Evolutionary conservation across 2,329 filamentous ascomycete species (phyloP), one percentile per base, ranked within the genome.

Genomic region (Xylaria sp.): DNA sequence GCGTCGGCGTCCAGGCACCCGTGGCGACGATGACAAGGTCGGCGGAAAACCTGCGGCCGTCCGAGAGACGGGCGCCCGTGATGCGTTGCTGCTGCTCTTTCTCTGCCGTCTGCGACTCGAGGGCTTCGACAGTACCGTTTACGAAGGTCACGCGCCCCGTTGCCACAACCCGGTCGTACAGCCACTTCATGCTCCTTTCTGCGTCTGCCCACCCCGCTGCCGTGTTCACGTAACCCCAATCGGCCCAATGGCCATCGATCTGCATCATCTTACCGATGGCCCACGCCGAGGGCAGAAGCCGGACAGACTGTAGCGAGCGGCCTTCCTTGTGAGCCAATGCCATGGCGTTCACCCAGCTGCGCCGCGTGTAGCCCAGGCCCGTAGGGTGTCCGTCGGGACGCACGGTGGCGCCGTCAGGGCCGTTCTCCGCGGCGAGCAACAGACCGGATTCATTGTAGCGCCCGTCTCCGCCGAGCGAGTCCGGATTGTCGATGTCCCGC

Each of bases 201-300:
- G 93, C 93, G 77, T 97, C 87, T 2, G 91, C 93, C 93, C 93
- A 97, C 5, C 93, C 93, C 47, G 90, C 91, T 32, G 85, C 84
- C 62, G 85, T 84, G 78, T 97, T 97, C 63, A 92, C 80, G 79
- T 94, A 97, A 25, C 91, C 93, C 84, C 84, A 89, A 70, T 84
- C 85, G 16, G 89, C 92, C 35, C 84, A 85, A 66, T 81, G 80
- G 50, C 85, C 86, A 8, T 84, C 82, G 0, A 84, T 86, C 12
- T 83, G 82, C 35, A 87, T 77, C 6, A 78, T 80, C 4, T 77
- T 76, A 47, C 80, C 80, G 62, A 91, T 82, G 25, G 82, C 83
- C 32, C 80, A 77, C 12, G 77, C 74, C 35, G 78, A 81, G 63
- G 84, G 82, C 13, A 90, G 78, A 68, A 83, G 81, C 27, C 79